phyloP scores from a whole-genome alignment of 306 rosid genomes.

The Notholithocarpus densiflorus region DNA sequence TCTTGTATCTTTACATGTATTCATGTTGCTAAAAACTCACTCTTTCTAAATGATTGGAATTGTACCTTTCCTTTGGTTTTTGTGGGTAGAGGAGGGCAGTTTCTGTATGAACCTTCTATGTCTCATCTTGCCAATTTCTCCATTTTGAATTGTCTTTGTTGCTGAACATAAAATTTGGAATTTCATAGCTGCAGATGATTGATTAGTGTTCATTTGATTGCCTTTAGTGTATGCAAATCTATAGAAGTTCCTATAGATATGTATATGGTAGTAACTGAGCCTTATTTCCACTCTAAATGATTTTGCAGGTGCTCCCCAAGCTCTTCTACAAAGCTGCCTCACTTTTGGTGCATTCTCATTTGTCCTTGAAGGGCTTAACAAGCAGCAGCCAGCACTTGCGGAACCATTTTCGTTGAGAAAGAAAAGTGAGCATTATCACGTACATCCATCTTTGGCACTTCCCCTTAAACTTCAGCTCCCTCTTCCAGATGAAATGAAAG shows the following conservation, averaged over 20 bases:
- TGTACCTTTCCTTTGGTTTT: background rate
- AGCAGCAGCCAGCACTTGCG: constrained; percentile 95
- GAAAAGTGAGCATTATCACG: constrained; percentile 18
- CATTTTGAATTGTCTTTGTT: background rate
- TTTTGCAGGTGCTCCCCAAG: constrained; percentile 90
- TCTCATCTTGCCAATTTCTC: background rate
- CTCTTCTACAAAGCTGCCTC: constrained; percentile 86
- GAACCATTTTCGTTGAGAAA: constrained; percentile 48
- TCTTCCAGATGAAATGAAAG: constrained; percentile 72
- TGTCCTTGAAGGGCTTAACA: constrained; percentile 81
- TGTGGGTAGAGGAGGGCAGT: background rate
- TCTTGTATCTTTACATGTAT: background rate
- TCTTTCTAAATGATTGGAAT: no score
- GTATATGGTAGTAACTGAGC: background rate
- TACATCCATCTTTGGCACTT: constrained; percentile 40
- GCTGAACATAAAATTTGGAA: background rate
- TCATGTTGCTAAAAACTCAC: background rate
- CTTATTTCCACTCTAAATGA: background rate
- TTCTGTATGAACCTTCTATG: background rate
- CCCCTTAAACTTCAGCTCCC: constrained; percentile 81
- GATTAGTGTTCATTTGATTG: background rate
- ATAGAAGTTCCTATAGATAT: background rate
- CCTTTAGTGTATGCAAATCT: background rate
- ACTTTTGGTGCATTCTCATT: constrained; percentile 97
- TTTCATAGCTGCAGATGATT: background rate